Evolutionary conservation across 2,329 filamentous ascomycete genomes (phyloP), one percentile per base, ranked within the genome.

Genomic region (Epichloe gansuensis): DNA sequence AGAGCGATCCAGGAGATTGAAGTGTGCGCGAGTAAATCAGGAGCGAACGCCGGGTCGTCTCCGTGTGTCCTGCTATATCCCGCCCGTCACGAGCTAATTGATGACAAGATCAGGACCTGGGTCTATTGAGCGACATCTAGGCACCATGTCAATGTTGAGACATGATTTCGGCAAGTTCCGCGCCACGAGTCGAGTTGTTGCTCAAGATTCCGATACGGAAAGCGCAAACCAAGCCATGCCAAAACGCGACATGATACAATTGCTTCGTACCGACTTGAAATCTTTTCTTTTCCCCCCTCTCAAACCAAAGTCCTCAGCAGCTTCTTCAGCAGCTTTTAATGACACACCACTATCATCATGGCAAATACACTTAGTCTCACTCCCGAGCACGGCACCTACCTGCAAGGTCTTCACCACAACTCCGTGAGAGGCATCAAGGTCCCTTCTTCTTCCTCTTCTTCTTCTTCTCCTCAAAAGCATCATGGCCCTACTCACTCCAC

Each of bases 1-100:
- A 80, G 63, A 5, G 70, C 75, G 55, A 76, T 17, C 1, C 43
- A 21, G 17, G 23, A 38, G 35, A 38, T 25, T 25, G 23, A 25
- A 25, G 23, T 25, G 23, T 25, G 23, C 23, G 23, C 23, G 23
- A 25, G 23, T 25, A 4, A 25, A 25, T 25, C 23, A 25, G 23
- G 23, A 4, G 3, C 23, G 4, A 25, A 25, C 23, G 23, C 23
- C 23, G 23, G 4, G 4, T 25, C 23, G 23, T 25, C 23, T 23
- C 23, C 23, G 23, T 23, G 23, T 23, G 3, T 23, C 23, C 23
- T 23, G 23, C 3, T 23, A 4, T 23, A 23, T 23, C 23, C 23
- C 23, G 23, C 23, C 23, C 23, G 23, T 23, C 3, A 23, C 23
- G 23, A 23, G 23, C 23, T 23, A 23, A 23, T 4, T 23, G 23